Evolutionary conservation across 2,329 filamentous ascomycete species (phyloP).

Genomic region (Alternaria sp.): DNA sequence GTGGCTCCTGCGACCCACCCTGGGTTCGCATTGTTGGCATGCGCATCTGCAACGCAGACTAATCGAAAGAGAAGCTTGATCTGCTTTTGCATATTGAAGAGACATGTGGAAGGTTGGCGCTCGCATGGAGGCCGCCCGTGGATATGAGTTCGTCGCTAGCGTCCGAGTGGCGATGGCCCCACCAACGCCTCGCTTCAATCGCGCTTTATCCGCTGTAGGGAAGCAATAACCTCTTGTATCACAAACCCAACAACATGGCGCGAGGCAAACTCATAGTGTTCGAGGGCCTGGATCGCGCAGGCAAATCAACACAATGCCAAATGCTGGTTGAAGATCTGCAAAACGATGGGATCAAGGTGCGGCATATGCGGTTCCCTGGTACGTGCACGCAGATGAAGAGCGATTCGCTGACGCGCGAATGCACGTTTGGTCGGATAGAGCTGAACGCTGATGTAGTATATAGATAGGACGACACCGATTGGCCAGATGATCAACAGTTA

Average conservation of each 20-base stretch:
- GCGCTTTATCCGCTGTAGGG: background rate
- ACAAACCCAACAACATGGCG: slow-evolving; percentile 29
- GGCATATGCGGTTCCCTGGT: slow-evolving; percentile 72
- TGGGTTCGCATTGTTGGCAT: too few species aligned
- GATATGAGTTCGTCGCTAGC: too few species aligned
- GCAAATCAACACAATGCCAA: slow-evolving; percentile 89
- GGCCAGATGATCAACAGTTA: slow-evolving; percentile 88
- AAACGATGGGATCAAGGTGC: slow-evolving; percentile 58
- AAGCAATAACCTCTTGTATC: background rate
- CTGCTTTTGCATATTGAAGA: too few species aligned
- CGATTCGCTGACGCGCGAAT: background rate
- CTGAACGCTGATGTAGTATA: too few species aligned
- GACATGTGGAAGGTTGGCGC: too few species aligned
- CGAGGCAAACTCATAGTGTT: slow-evolving; percentile 81
- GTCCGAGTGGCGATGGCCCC: background rate
- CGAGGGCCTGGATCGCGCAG: slow-evolving; percentile 87
- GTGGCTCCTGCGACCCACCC: too few species aligned
- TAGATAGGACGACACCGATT: slow-evolving; percentile 82
- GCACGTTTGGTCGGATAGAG: rapidly evolving
- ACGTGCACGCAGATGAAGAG: slow-evolving; percentile 14
- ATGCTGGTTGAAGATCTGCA: slow-evolving; percentile 64
- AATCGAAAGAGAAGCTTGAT: too few species aligned
- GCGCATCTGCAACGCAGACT: too few species aligned
- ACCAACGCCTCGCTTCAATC: slow-evolving; percentile 2
- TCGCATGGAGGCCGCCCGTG: too few species aligned